Evolutionary conservation across 208 protist genomes (phyloP), one percentile per base, ranked within the genome.

Genomic region (Trypanosoma cruzi): DNA sequence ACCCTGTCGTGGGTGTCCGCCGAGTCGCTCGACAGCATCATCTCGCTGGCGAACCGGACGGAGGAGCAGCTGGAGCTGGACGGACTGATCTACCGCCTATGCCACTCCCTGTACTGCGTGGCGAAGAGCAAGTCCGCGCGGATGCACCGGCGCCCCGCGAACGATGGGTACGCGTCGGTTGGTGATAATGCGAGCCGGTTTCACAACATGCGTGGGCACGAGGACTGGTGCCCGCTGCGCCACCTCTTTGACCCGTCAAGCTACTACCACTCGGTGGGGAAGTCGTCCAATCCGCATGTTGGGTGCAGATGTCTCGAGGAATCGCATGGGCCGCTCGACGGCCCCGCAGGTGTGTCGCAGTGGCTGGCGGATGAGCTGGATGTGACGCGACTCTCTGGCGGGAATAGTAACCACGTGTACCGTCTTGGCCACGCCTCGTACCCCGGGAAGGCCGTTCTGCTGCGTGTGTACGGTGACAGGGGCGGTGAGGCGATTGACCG

Each of bases 321-420:
- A 7, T 20, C 70, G 53, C 29, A 54, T n/a, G 50, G 31, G 16
- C 14, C 66, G 18, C 14, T 42, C 32, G 37, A 22, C 54, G 50
- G 44, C 58, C 78, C 88, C 22, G 74, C 64, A 46, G 84, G 82
- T 56, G 84, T 80, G 34, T 86, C 82, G 20, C 74, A 80, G 70
- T 67, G 75, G 72, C 71, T 94, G 29, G 60, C 81, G 58, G 79
- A 64, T 24, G 86, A 90, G 42, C 70, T 94, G 54, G 71, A 83
- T n/a, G 84, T 94, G 37, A 84, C 90, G 75, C 84, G 87, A 48
- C 75, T 94, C 29, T 78, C 81, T n/a, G 84, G 85, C 22, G 89
- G 89, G 34, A 94, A 94, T 64, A 94, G 89, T 78, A 94, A 94
- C 64, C 80, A 89, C 69, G 89, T 94, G 49, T 94, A 92, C 75